Base-by-base conservation (phyloP, 2,329 filamentous ascomycete species). In the Hortaea sp. region DNA sequence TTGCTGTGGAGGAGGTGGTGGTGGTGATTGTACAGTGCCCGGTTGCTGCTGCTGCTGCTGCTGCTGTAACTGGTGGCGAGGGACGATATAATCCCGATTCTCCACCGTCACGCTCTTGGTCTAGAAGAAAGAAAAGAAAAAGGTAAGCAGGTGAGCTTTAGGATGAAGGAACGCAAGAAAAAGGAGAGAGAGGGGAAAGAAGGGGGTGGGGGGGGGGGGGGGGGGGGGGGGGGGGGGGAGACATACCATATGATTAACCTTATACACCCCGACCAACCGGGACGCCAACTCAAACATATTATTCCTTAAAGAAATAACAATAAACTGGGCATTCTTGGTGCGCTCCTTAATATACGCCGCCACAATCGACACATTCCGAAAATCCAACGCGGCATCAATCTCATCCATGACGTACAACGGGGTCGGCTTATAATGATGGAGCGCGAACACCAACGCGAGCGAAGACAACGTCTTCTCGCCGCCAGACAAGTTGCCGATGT, bases 251-350 rank as follows among this genome's bases (percentile, higher is more conserved):
- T 98, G 90, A 69, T 94, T 97, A 65, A 98, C 92, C 75, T 98
- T 98, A 75, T 98, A 98, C 46, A 98, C 92, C 56, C 94, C 94
- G 10, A 98, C 88, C 49, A 98, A 77, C 46, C 94, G 79, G 48
- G 88, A 81, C n/a, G 94, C 90, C 53, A 98, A 80, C 74, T 98
- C 92, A 68, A 98, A 98, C 92, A 98, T 98, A 73, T 98, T 98
- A 70, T 98, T 98, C 60, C 92, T 78, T 60, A 98, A 74, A 11
- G 88, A 95, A 63, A 98, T 98, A 62, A 98, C 92, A 58, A 98
- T 92, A 66, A 98, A 98, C 64, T 98, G 92, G 1, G 92, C 94
- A 69, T 98, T 98, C 76, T 95, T 97, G 50, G 92, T 98, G 45
- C 92, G 78, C 72, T 98, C 92, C 71, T 95, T 97, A 76, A 98